Conservation (phyloP, 805 yeast genomes). For the Blastobotrys parvus region DNA sequence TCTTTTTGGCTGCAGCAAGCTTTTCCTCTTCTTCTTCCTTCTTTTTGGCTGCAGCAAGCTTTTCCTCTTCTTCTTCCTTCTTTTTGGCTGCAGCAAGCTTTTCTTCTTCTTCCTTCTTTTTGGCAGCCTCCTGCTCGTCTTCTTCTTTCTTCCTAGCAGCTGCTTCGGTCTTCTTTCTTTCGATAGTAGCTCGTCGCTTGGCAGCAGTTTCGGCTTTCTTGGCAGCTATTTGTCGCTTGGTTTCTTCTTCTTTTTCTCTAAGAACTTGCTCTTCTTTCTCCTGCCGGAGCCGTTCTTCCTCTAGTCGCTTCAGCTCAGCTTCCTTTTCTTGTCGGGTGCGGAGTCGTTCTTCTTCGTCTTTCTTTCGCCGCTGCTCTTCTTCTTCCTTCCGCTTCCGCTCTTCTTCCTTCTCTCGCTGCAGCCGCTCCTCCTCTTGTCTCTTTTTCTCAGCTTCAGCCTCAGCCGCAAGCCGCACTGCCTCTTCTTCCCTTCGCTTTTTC, state of each 20-base stretch:
- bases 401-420: background rate
- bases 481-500: background rate
- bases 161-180: background rate
- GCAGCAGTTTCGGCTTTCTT: background rate
- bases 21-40: slow-evolving; percentile 1
- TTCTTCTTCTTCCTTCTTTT: background rate
- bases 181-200: slow-evolving; percentile 1
- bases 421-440: background rate
- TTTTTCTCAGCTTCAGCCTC: background rate
- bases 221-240: background rate
- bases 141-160: background rate
- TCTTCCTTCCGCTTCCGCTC: background rate
- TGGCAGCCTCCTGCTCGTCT: background rate
- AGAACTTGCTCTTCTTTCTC: slow-evolving; percentile 2
- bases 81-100: background rate
- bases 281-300: background rate
- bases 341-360: slow-evolving; percentile 1
- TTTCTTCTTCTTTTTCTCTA: background rate
- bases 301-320: background rate
- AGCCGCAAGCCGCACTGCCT: background rate
- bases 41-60: too few species aligned
- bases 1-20: background rate
- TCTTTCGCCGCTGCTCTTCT: background rate
- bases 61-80: background rate
- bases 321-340: background rate